Evolutionary conservation across 257 asterid species (phyloP).

Genomic region (Osmanthus fragrans): DNA sequence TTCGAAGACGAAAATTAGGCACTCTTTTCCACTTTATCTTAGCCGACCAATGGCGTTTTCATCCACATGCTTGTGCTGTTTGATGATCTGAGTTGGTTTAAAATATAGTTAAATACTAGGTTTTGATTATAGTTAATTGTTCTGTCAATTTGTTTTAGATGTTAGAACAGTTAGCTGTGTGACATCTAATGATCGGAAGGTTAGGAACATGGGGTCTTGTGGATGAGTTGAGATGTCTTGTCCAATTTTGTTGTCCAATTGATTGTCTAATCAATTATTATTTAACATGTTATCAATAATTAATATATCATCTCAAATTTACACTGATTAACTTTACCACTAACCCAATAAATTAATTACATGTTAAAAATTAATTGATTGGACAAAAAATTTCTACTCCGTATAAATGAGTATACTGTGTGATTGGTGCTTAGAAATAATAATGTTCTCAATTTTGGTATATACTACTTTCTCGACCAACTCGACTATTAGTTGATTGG

Average conservation of each 20-base stretch:
- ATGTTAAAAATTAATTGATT: too few species aligned
- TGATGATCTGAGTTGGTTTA: slow-evolving; percentile 12
- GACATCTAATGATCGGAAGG: slow-evolving; percentile 38
- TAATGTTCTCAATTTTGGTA: too few species aligned
- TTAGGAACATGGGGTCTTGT: slow-evolving; percentile 52
- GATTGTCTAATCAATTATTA: too few species aligned
- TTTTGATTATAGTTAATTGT: slow-evolving; percentile 27
- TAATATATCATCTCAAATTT: too few species aligned
- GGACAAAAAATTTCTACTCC: too few species aligned
- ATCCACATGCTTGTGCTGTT: slow-evolving; percentile 12
- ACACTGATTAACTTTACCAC: too few species aligned
- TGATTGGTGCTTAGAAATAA: too few species aligned
- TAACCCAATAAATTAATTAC: too few species aligned
- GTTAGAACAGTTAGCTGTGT: slow-evolving; percentile 49
- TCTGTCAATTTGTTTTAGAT: slow-evolving; percentile 27
- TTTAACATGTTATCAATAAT: too few species aligned
- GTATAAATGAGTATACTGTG: not conserved
- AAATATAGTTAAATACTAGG: slow-evolving; percentile 14
- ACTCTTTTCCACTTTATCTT: slow-evolving; percentile 19
- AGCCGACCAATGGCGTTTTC: slow-evolving; percentile 22
- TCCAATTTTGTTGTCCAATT: too few species aligned
- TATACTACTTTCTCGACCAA: not conserved
- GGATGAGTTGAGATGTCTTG: slow-evolving; percentile 9
- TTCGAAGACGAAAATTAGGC: slow-evolving; percentile 7
- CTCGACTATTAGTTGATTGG: not conserved